Base-by-base conservation (phyloP, 2,329 filamentous ascomycete species). In the Penicillium oxalicum region DNA sequence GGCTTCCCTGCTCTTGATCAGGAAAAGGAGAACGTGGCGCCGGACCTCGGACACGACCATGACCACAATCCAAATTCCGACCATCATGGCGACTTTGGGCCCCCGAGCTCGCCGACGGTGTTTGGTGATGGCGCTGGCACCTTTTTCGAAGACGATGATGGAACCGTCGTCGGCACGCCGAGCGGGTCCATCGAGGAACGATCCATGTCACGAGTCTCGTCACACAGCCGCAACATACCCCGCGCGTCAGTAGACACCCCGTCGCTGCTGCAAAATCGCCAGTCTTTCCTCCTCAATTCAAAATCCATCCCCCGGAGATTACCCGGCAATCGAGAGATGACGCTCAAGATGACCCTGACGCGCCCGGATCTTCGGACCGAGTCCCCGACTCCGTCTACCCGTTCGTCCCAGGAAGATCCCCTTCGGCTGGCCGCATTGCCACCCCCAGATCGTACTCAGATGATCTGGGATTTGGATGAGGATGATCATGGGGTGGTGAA, bases 331-430 rank as follows among this genome's bases (percentile, higher is more conserved):
- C 80, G 91, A 32, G 91, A 97, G 68, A 96, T 96, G 91, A 97
- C 93, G 2, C 72, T 97, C 42, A 87, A 91, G 42, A 95, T 97
- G 90, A 97, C 91, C 0, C 78, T 97, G 47, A 97, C 93, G 3
- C 78, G 91, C 40, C 88, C 90, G 0, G 91, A 97, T 64, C 77
- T 97, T 41, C 83, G 90, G 32, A 64, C 61, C 12, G 53, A 61
- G 11, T 64, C 63, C n/a, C 54, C 59, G 8, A 55, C 57, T 3
- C 43, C 52, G 3, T 54, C 57, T 6, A 44, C 52, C 11, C 26
- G 12, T n/a, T 88, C 89, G 61, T 88, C 90, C 60, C 82, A 72
- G 55, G 68, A 77, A 55, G 74, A 82, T 52, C 77, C 80, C 2
- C 66, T 82, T 32, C 74, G 76, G n/a, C 64, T 82, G 13, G 77